These are phyloP conservation scores for Mycena sp. DNA, from an alignment of 1,284 basidiomycete species.

Conservation along the genomic window DNA sequence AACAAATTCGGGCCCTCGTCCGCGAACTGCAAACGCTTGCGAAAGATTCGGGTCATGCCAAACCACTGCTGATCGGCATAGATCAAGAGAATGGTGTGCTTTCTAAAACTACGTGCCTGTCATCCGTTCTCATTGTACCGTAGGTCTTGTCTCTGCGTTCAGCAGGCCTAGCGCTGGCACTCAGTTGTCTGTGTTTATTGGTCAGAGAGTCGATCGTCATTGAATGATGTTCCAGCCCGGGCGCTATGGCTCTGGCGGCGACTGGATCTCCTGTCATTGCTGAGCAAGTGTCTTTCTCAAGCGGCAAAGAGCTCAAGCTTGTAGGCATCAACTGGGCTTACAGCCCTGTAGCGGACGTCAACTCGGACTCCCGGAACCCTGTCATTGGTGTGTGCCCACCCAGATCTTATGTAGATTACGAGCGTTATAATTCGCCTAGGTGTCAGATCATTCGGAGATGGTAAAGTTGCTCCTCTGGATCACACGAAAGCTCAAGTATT, in stretches of 20 bases:
- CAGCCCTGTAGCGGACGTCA: slow-evolving; percentile 76
- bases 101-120: background rate
- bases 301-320: slow-evolving; percentile 63
- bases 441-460: slow-evolving; percentile 75
- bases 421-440: slow-evolving; percentile 46
- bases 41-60: slow-evolving; percentile 61
- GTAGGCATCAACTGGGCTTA: slow-evolving; percentile 77
- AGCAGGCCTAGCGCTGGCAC: slow-evolving; percentile 64
- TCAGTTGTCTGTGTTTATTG: slow-evolving; percentile 62
- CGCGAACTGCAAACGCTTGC: slow-evolving; percentile 62
- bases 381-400: slow-evolving; percentile 68
- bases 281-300: slow-evolving; percentile 56
- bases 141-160: slow-evolving; percentile 74
- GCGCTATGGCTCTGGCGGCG: slow-evolving; percentile 76
- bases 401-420: background rate
- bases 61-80: slow-evolving; percentile 70
- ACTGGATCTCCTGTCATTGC: slow-evolving; percentile 58
- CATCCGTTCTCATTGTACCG: background rate
- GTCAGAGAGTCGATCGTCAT: background rate
- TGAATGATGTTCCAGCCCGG: slow-evolving; percentile 56
- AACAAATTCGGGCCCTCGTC: slow-evolving; percentile 59
- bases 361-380: slow-evolving; percentile 71
- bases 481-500: background rate
- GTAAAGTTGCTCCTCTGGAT: slow-evolving; percentile 43
- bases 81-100: slow-evolving; percentile 74